These are phyloP conservation scores for Mycena chlorophos DNA, from an alignment of 768 basidiomycete genomes.

Conservation along the genomic window DNA sequence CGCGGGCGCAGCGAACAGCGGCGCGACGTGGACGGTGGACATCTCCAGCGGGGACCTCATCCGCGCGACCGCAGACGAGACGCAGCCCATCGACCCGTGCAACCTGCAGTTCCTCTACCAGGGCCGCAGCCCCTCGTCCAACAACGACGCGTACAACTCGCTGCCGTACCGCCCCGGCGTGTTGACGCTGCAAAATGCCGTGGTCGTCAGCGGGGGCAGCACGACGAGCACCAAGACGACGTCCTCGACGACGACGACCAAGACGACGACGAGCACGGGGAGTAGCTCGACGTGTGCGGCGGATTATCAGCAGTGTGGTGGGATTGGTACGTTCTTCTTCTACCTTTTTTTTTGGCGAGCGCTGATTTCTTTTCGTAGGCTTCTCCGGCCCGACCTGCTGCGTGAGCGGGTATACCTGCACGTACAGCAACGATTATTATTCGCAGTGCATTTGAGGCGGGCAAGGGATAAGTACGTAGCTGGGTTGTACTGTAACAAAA, in stretches of 20 bases:
- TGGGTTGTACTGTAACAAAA: too few species aligned
- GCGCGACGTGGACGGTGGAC: constrained; percentile 19
- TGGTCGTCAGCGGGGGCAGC: not conserved
- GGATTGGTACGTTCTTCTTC: too few species aligned
- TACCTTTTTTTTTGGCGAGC: too few species aligned
- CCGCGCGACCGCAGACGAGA: constrained; percentile 17
- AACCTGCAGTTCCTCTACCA: constrained; percentile 20
- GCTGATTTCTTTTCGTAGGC: too few species aligned
- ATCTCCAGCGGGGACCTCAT: constrained; percentile 22
- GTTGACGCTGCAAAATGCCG: constrained; percentile 9
- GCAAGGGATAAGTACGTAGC: too few species aligned
- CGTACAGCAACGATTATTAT: too few species aligned
- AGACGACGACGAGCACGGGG: too few species aligned
- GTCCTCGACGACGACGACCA: not conserved
- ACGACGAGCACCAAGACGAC: not conserved
- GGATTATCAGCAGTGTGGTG: too few species aligned
- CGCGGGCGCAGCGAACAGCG: constrained; percentile 20
- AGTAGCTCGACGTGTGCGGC: too few species aligned
- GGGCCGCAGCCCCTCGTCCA: constrained; percentile 14
- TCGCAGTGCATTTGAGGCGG: too few species aligned
- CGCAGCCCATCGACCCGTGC: constrained; percentile 17
- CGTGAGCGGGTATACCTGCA: too few species aligned
- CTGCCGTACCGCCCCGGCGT: constrained; percentile 18
- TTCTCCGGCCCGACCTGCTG: too few species aligned
- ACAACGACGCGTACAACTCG: constrained; percentile 11